phyloP scores from a whole-genome alignment of 305 asterid species.

The Fraxinus dipetala region DNA sequence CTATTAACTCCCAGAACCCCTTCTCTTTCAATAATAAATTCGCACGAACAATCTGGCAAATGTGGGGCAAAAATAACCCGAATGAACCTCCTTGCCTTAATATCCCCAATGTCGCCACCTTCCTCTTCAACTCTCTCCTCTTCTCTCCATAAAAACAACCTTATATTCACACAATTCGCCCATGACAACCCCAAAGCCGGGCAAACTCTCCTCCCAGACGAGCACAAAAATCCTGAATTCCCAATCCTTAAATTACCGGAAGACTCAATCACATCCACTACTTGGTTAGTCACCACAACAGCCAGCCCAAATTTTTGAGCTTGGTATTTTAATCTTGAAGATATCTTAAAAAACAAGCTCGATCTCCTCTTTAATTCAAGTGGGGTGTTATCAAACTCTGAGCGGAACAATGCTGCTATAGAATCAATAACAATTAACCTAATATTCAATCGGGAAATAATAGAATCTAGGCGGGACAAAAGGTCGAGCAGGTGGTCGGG shows the following conservation, averaged over 20 bases:
- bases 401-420: constrained; percentile 73
- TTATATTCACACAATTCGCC: constrained; percentile 86
- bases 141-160: constrained; percentile 67
- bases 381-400: constrained; percentile 65
- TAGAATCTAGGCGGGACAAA: constrained; percentile 56
- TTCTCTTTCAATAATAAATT: constrained; percentile 62
- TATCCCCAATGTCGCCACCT: constrained; percentile 16
- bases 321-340: constrained; percentile 54
- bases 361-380: constrained; percentile 64
- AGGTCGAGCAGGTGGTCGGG: constrained; percentile 84
- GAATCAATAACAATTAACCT: constrained; percentile 74
- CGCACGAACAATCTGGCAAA: constrained; percentile 64
- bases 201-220: constrained; percentile 73
- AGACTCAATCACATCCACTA: constrained; percentile 64
- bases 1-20: constrained; percentile 56
- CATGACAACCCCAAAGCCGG: constrained; percentile 93
- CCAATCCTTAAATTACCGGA: constrained; percentile 55
- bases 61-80: constrained; percentile 78
- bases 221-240: constrained; percentile 40
- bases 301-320: constrained; percentile 61
- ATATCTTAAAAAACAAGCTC: constrained; percentile 62
- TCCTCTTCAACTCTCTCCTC: constrained; percentile 49
- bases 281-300: constrained; percentile 75
- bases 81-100: constrained; percentile 52
- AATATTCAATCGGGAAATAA: constrained; percentile 41